Base-by-base conservation (phyloP, 805 yeast species). In the Candida coleopterorum region DNA sequence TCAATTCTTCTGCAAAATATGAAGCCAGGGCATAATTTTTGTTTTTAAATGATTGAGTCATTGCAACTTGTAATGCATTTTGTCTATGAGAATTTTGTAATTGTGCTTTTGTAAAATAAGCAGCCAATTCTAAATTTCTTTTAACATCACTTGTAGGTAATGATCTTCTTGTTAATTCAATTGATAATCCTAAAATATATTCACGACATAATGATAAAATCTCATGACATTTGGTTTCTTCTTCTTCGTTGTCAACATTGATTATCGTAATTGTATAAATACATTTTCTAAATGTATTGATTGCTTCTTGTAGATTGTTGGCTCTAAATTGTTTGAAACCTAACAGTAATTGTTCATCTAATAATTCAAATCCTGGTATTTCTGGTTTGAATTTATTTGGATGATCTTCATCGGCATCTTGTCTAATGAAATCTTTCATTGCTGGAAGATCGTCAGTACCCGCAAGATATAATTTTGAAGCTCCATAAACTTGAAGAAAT, bases 71-170 rank as follows among this genome's bases (percentile, higher is more conserved):
- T 50, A 88, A 71, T 9, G 97, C 96, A 53, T 87, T 82, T 37
- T 82, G 77, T 41, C 83, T 77, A 61, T 93, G 98, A 6, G 83
- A 81, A 24, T 85, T 80, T 45, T 83, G 86, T 49, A 93, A 73
- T 46, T 83, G 76, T 18, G 89, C 81, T 55, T 77, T 80, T 10
- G 98, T 87, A 70, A 93, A 94, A 63, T 90, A 90, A 1, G 97
- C 94, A 5, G 98, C 97, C 47, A 93, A 69, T 61, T 93, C 97
- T 54, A 93, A 72, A 60, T 87, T 89, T 45, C 97, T 83, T 60
- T 87, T 83, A 38, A 83, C 69, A 42, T 81, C 80, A 21, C 74
- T 73, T 9, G 80, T 70, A 22, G 83, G 85, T 40, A 94, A 63
- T 9, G 83, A 56, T 63, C 97, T 87, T 63, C 99, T 89, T 38